These are phyloP conservation scores for Neurospora intermedia DNA, from an alignment of 495 filamentous ascomycete species.

Conservation along the genomic window DNA sequence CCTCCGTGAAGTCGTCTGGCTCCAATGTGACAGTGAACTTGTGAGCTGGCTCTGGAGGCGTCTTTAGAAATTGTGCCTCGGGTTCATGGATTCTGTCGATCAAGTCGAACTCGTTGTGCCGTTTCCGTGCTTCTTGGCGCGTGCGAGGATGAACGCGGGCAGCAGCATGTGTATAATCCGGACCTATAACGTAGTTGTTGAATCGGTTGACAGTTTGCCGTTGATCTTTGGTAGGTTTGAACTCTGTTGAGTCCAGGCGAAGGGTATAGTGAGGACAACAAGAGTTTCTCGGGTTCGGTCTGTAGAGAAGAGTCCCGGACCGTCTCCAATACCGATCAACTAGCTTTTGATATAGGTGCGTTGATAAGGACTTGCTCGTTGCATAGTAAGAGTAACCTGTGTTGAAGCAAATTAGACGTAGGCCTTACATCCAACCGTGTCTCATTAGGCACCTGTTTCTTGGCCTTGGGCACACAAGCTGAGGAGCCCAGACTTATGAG, in stretches of 20 bases:
- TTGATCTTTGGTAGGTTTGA: conserved; percentile 68
- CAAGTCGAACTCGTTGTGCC: conserved; percentile 66
- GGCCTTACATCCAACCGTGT: not conserved
- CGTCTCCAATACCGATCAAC: conserved; percentile 87
- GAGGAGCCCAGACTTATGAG: not conserved
- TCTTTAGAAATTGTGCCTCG: conserved; percentile 42
- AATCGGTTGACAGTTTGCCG: conserved; percentile 82
- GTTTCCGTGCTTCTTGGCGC: conserved; percentile 67
- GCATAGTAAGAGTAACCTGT: conserved; percentile 81
- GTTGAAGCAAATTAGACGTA: conserved; percentile 9
- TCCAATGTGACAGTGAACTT: conserved; percentile 72
- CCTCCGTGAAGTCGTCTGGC: conserved; percentile 66
- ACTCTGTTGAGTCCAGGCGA: conserved; percentile 61
- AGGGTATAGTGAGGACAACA: conserved; percentile 97
- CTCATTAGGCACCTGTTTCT: not conserved
- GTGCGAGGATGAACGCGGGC: conserved; percentile 64
- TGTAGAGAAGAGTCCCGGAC: conserved; percentile 77
- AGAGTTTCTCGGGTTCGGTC: conserved; percentile 68
- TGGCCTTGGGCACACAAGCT: not conserved
- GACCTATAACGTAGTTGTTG: conserved; percentile 76
- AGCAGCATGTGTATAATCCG: conserved; percentile 61
- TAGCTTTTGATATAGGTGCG: conserved; percentile 67
- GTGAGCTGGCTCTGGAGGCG: conserved; percentile 60
- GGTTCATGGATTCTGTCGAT: conserved; percentile 59
- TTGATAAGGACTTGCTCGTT: conserved; percentile 52